Conservation (phyloP, 2,329 filamentous ascomycete genomes). For the Nannizziopsis barbatae region DNA sequence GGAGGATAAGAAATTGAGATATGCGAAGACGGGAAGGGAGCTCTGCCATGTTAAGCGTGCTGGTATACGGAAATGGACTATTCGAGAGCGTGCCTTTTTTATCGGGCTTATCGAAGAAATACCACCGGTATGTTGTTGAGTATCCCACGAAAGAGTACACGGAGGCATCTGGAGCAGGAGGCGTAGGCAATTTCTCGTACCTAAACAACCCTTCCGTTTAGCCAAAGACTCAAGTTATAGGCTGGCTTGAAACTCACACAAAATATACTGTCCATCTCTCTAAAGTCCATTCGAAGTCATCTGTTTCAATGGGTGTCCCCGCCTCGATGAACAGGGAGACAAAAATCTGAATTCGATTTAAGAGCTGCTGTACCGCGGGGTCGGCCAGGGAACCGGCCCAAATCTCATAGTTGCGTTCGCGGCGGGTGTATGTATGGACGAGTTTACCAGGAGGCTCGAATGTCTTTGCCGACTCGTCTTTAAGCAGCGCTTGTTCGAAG, state of each 20-base stretch:
- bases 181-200: slow-evolving; percentile 44
- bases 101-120: slow-evolving; percentile 46
- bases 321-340: slow-evolving; percentile 86
- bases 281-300: slow-evolving; percentile 59
- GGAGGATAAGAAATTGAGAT: slow-evolving; percentile 85
- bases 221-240: neutral
- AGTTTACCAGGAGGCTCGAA: slow-evolving; percentile 67
- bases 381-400: slow-evolving; percentile 71
- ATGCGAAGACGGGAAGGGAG: slow-evolving; percentile 71
- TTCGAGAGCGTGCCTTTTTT: slow-evolving; percentile 33
- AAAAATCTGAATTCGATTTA: slow-evolving; percentile 72
- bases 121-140: slow-evolving; percentile 81
- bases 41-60: slow-evolving; percentile 41
- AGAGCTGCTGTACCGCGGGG: slow-evolving; percentile 54
- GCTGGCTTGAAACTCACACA: slow-evolving; percentile 42
- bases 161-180: slow-evolving; percentile 37
- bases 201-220: slow-evolving; percentile 21
- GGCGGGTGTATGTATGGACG: slow-evolving; percentile 51
- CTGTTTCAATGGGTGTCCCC: slow-evolving; percentile 62
- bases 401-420: slow-evolving; percentile 62
- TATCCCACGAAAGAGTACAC: slow-evolving; percentile 82
- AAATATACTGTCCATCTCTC: slow-evolving; percentile 90
- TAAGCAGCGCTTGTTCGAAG: slow-evolving; percentile 50
- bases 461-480: slow-evolving; percentile 31
- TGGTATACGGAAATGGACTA: slow-evolving; percentile 35